Conservation (phyloP, 2,329 filamentous ascomycete genomes). For the Tolypocladium inflatum region DNA sequence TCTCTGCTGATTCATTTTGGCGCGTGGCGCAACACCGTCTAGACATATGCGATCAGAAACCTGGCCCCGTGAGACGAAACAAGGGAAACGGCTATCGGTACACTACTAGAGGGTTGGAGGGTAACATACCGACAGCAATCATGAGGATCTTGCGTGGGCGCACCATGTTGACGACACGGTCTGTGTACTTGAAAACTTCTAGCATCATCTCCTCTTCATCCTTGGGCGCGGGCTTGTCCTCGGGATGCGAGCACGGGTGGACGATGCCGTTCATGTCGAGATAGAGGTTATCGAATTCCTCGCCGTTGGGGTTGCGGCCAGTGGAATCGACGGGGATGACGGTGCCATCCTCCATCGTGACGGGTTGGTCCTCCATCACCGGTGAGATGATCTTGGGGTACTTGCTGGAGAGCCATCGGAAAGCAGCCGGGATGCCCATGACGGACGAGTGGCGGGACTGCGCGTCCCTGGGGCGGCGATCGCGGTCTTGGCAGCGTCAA, state of each 20-base stretch:
- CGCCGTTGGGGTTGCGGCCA: slow-evolving; percentile 85
- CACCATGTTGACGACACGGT: slow-evolving; percentile 97
- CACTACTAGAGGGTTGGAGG: not conserved
- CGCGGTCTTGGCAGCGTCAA: not conserved
- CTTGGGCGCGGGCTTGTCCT: slow-evolving; percentile 80
- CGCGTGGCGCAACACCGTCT: slow-evolving; percentile 95
- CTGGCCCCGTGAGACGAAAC: slow-evolving; percentile 14
- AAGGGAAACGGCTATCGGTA: not conserved
- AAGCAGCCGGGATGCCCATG: slow-evolving; percentile 93
- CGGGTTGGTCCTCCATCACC: slow-evolving; percentile 77
- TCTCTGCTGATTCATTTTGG: slow-evolving; percentile 99
- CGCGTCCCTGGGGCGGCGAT: not conserved
- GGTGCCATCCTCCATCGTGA: slow-evolving; percentile 70
- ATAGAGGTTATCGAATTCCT: slow-evolving; percentile 96
- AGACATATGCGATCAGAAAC: not conserved
- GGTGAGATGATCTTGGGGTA: slow-evolving; percentile 95
- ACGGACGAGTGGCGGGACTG: slow-evolving; percentile 10
- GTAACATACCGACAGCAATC: slow-evolving; percentile 78
- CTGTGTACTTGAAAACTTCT: slow-evolving; percentile 97
- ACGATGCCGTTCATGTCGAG: slow-evolving; percentile 99
- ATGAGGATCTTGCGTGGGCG: slow-evolving; percentile 90
- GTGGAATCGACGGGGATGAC: slow-evolving; percentile 79
- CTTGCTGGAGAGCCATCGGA: slow-evolving; percentile 93
- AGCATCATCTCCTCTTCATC: slow-evolving; percentile 99
- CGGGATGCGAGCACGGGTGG: slow-evolving; percentile 95